A percentile compares a stretch with the other conserved stretches of the same genome.
phyloP scores from a whole-genome alignment of 345 rosid genomes.

The Ricinus communis region DNA sequence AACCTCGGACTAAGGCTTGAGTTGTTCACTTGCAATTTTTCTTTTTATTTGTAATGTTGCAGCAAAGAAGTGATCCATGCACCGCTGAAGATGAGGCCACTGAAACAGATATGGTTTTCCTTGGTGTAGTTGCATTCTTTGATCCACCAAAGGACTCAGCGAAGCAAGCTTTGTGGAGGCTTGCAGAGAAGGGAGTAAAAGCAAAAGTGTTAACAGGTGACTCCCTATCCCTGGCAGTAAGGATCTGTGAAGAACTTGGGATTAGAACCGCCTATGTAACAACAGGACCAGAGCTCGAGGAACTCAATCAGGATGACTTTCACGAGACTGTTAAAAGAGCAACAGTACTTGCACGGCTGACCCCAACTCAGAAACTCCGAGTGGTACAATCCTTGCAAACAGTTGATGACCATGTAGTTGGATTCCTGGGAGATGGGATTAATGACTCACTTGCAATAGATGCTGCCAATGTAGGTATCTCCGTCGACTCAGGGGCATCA shows the following conservation, averaged over 20 bases:
- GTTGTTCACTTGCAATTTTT: background rate
- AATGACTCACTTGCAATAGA: constrained; percentile 69
- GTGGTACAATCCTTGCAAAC: constrained; percentile 67
- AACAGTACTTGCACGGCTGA: constrained; percentile 61
- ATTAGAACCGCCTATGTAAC: constrained; percentile 61
- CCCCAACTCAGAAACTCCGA: constrained; percentile 64
- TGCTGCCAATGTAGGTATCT: constrained; percentile 65
- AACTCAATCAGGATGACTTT: constrained; percentile 52
- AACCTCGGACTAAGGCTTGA: background rate
- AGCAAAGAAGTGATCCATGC: constrained; percentile 30
- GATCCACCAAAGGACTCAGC: constrained; percentile 80
- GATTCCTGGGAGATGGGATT: constrained; percentile 66
- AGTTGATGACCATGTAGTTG: constrained; percentile 51
- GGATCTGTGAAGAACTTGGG: constrained; percentile 69
- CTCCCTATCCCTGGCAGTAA: constrained; percentile 56
- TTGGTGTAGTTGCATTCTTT: constrained; percentile 58
- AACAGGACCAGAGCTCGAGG: constrained; percentile 73
- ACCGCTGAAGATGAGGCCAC: constrained; percentile 28
- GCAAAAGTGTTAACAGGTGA: constrained; percentile 72
- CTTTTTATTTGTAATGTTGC: constrained; percentile 22
- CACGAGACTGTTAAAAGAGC: constrained; percentile 60
- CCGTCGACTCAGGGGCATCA: constrained; percentile 68
- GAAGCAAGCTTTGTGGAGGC: constrained; percentile 68
- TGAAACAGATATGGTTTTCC: constrained; percentile 67
- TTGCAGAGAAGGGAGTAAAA: constrained; percentile 72